A percentile compares a stretch with the other conserved stretches of the same genome.
Evolutionary conservation across 495 filamentous ascomycete genomes (phyloP).

Genomic region (Tuber melanosporum): DNA sequence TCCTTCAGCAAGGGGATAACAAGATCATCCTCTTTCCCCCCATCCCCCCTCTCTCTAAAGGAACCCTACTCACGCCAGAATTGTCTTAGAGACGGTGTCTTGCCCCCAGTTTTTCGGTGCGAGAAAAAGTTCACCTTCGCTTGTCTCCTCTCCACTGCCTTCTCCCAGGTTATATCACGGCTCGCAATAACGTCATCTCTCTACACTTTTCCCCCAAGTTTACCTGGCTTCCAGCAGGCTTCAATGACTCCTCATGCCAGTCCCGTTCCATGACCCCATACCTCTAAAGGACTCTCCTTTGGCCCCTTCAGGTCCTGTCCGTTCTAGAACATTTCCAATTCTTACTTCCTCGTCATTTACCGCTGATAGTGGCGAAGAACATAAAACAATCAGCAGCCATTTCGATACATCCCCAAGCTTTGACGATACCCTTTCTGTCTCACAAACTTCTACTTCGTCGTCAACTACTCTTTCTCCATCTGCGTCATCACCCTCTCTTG

Average conservation of each 20-base stretch:
- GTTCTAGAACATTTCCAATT: slow-evolving; percentile 44
- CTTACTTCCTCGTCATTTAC: slow-evolving; percentile 25
- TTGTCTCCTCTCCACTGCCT: slow-evolving; percentile 1
- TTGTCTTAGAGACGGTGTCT: neutral
- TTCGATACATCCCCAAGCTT: neutral
- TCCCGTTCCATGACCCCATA: slow-evolving; percentile 40
- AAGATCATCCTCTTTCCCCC: slow-evolving; percentile 23
- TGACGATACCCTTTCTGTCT: neutral
- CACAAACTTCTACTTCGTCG: slow-evolving; percentile 14
- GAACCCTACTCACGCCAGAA: neutral
- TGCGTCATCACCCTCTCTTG: slow-evolving; percentile 16
- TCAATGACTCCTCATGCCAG: slow-evolving; percentile 44
- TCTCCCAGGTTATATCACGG: slow-evolving; percentile 28
- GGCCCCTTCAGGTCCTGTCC: slow-evolving; percentile 50
- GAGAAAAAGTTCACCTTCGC: neutral
- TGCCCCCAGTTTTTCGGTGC: neutral
- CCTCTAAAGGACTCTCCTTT: slow-evolving; percentile 44
- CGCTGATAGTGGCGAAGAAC: slow-evolving; percentile 23
- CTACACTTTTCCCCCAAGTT: slow-evolving; percentile 22
- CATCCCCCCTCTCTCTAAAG: slow-evolving; percentile 13
- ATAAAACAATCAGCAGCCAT: slow-evolving; percentile 8
- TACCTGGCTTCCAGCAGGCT: slow-evolving; percentile 41
- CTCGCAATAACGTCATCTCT: slow-evolving; percentile 38
- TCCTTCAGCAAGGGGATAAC: slow-evolving; percentile 22
- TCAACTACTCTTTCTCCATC: slow-evolving; percentile 18